These are phyloP conservation scores for Ananas comosus DNA, from an alignment of 176 grass and related monocot genomes.

Conservation along the genomic window DNA sequence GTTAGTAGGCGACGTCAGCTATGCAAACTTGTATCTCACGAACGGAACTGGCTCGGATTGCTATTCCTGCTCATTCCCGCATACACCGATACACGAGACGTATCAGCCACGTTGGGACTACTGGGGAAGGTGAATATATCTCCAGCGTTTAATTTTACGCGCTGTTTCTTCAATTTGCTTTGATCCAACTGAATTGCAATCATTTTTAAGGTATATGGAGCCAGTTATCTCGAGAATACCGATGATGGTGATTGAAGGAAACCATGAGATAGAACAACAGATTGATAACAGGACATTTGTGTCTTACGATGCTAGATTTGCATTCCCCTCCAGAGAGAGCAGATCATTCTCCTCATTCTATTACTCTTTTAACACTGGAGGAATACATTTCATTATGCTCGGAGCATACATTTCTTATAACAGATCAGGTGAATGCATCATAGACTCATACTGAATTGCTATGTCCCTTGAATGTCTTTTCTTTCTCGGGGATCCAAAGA, in stretches of 20 bases:
- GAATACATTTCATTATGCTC: slow-evolving; percentile 89
- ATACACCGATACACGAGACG: slow-evolving; percentile 68
- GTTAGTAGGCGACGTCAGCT: slow-evolving; percentile 78
- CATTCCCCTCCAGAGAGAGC: slow-evolving; percentile 61
- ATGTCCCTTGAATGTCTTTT: background rate
- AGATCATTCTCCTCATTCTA: slow-evolving; percentile 66
- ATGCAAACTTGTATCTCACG: slow-evolving; percentile 73
- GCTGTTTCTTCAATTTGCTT: background rate
- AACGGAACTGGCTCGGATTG: slow-evolving; percentile 76
- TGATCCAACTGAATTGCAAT: background rate
- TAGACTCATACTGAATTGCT: background rate
- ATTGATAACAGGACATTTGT: slow-evolving; percentile 47
- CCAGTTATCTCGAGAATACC: slow-evolving; percentile 50
- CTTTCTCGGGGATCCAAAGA: too few species aligned
- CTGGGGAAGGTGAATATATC: slow-evolving; percentile 56
- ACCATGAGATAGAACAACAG: slow-evolving; percentile 78
- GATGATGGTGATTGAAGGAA: slow-evolving; percentile 87
- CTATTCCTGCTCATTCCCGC: slow-evolving; percentile 56
- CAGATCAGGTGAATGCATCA: slow-evolving; percentile 30
- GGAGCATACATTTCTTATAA: slow-evolving; percentile 51
- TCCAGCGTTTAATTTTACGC: background rate
- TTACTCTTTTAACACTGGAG: slow-evolving; percentile 78
- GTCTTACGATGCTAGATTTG: slow-evolving; percentile 60
- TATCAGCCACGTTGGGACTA: slow-evolving; percentile 91
- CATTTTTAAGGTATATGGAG: slow-evolving; percentile 71